A percentile compares a stretch with the other conserved stretches of the same genome.
Evolutionary conservation across 352 stramenopile species (phyloP).

Genomic region (Phytopythium montanum): DNA sequence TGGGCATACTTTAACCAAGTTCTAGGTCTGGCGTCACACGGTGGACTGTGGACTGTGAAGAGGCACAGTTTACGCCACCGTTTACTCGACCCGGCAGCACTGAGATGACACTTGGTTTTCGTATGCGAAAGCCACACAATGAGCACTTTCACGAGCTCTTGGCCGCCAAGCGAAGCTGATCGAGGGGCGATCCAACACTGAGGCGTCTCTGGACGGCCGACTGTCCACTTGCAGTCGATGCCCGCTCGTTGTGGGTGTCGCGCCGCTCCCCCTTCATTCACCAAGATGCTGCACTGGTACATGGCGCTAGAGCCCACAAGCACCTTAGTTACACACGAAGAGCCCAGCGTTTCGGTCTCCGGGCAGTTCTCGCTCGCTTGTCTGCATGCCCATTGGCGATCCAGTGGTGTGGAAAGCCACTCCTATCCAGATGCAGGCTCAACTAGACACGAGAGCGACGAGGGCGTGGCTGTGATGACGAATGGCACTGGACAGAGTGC

Average conservation of each 20-base stretch:
- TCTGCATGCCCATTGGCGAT: not conserved
- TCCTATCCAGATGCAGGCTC: not conserved
- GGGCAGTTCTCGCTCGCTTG: not conserved
- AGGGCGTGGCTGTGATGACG: not conserved
- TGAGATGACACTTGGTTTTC: too few relatives aligned
- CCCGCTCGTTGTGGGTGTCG: not conserved
- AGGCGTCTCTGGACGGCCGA: not conserved
- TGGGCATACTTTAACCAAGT: constrained; percentile 1
- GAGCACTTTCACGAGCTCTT: not conserved
- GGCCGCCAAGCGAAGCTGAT: not conserved
- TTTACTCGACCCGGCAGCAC: too few relatives aligned
- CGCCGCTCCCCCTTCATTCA: not conserved
- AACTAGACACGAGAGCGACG: not conserved
- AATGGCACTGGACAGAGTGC: not conserved
- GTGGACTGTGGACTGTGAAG: too few relatives aligned
- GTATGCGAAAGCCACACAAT: not conserved
- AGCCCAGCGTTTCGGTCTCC: not conserved
- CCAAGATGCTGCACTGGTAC: too few relatives aligned
- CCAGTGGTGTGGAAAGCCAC: not conserved
- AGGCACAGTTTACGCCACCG: too few relatives aligned
- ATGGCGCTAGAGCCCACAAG: not conserved
- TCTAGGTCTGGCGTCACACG: too few relatives aligned
- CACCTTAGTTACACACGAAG: not conserved
- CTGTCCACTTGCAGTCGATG: not conserved
- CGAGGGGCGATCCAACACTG: not conserved